Evolutionary conservation across 2,329 filamentous ascomycete species (phyloP).

Genomic region (Emericellopsis cladophorae): DNA sequence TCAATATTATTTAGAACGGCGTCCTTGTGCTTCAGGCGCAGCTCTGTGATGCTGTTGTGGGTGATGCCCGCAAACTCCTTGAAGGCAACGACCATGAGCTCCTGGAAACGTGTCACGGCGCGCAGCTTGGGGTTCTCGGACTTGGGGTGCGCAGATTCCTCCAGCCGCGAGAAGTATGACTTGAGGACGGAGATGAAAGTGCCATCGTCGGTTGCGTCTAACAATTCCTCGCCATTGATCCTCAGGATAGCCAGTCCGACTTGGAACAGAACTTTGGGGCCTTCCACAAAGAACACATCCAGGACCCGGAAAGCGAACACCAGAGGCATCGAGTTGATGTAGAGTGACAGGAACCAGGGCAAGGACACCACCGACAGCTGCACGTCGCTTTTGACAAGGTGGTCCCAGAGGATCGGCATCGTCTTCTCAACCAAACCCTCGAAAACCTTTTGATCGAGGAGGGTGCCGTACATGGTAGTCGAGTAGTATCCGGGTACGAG

Average conservation of each 20-base stretch:
- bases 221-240: slow-evolving; percentile 90
- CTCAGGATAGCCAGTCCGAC: slow-evolving; percentile 91
- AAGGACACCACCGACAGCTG: slow-evolving; percentile 95
- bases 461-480: slow-evolving; percentile 96
- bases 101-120: slow-evolving; percentile 90
- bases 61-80: slow-evolving; percentile 96
- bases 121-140: slow-evolving; percentile 91
- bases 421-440: slow-evolving; percentile 97
- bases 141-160: slow-evolving; percentile 90
- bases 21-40: slow-evolving; percentile 86
- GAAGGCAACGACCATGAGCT: slow-evolving; percentile 97
- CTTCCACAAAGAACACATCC: slow-evolving; percentile 97
- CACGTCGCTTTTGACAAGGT: slow-evolving; percentile 92
- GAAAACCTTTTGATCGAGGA: slow-evolving; percentile 94
- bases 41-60: slow-evolving; percentile 79
- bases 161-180: slow-evolving; percentile 81
- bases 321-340: slow-evolving; percentile 98
- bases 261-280: slow-evolving; percentile 94
- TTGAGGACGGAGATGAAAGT: slow-evolving; percentile 96
- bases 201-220: slow-evolving; percentile 88
- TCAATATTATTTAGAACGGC: slow-evolving; percentile 92
- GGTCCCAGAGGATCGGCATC: slow-evolving; percentile 97
- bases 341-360: slow-evolving; percentile 94
- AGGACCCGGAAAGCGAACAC: slow-evolving; percentile 94
- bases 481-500: slow-evolving; percentile 95